Evolutionary conservation across 2,329 filamentous ascomycete species (phyloP), one percentile per base, ranked within the genome.

Genomic region (Nannizzia gypsea): DNA sequence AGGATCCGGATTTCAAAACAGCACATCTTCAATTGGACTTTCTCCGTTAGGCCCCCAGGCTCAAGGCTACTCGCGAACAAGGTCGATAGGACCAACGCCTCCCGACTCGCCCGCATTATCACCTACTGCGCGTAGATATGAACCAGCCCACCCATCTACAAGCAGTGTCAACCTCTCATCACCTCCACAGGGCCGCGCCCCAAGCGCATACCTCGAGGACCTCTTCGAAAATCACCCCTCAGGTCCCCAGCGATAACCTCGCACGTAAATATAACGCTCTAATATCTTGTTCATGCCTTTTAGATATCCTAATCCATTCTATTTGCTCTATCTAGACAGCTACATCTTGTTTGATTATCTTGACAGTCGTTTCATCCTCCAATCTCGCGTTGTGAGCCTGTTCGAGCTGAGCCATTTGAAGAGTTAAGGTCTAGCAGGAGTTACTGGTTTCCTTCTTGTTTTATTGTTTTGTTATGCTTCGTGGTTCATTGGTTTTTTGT

Each of bases 141-240:
- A 67, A 22, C 61, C 66, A 9, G 61, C 65, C 28, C 67, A 69
- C 60, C 67, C 65, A 11, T 72, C 73, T 22, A 72, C 80, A 48
- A 90, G 85, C 70, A 86, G 84, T 3, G 69, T 91, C 63, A 82
- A 81, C 62, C 67, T 85, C 34, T 87, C 84, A 63, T 79, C 82
- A 60, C 80, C 86, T 2, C 79, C 83, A 13, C 86, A 83, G 58
- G 84, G 84, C 60, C 80, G 91, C 60, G 87, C 90, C 15, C 92
- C 92, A 0, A 95, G 89, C 71, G 89, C 90, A 17, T 96, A 90
- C 70, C 78, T 97, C 42, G 91, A 97, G 62, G 90, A 96, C 71
- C 74, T 97, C 56, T 86, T 96, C 63, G 89, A 90, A 68, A 88
- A 88, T 64, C 86, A 90, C 68, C 63, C 68, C 28, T 56, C 59